Percentiles rank a stretch among this genome's conserved stretches.
Evolutionary conservation across 1,284 basidiomycete species (phyloP).

Genomic region (Trametes pubescens): DNA sequence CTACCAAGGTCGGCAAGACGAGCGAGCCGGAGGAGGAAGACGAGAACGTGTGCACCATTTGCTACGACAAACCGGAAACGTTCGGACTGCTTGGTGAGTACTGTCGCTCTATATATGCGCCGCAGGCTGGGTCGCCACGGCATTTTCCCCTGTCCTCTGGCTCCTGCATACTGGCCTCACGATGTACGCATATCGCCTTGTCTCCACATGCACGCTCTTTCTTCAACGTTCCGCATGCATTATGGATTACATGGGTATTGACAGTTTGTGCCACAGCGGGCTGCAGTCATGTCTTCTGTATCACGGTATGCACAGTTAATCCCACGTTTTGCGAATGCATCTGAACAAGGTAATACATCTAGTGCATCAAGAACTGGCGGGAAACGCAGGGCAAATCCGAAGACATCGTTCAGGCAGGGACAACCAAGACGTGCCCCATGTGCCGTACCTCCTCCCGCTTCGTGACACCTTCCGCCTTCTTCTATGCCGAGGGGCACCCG

Average conservation of each 20-base stretch:
- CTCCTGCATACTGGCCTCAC: background rate
- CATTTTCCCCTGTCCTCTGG: background rate
- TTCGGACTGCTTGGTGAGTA: slow-evolving; percentile 70
- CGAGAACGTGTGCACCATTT: slow-evolving; percentile 67
- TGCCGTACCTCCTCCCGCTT: slow-evolving; percentile 70
- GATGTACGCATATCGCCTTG: background rate
- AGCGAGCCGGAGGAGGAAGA: slow-evolving; percentile 43
- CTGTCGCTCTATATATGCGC: slow-evolving; percentile 38
- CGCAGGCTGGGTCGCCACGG: background rate
- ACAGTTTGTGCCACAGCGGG: slow-evolving; percentile 50
- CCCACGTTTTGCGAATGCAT: background rate
- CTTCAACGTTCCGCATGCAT: background rate
- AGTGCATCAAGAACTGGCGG: slow-evolving; percentile 82
- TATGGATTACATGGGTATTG: background rate
- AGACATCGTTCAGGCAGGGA: slow-evolving; percentile 60
- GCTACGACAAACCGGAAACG: slow-evolving; percentile 71
- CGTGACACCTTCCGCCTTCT: slow-evolving; percentile 73
- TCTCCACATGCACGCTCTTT: background rate
- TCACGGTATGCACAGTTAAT: slow-evolving; percentile 51
- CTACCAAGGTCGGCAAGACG: slow-evolving; percentile 33
- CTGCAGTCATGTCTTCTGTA: slow-evolving; percentile 79
- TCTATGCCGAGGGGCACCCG: slow-evolving; percentile 60
- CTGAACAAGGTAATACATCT: slow-evolving; percentile 11
- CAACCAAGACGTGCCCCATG: slow-evolving; percentile 78
- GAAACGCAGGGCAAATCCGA: slow-evolving; percentile 58